Evolutionary conservation across 805 yeast genomes (phyloP), one percentile per base, ranked within the genome.

Genomic region (Lachancea lanzarotensis): DNA sequence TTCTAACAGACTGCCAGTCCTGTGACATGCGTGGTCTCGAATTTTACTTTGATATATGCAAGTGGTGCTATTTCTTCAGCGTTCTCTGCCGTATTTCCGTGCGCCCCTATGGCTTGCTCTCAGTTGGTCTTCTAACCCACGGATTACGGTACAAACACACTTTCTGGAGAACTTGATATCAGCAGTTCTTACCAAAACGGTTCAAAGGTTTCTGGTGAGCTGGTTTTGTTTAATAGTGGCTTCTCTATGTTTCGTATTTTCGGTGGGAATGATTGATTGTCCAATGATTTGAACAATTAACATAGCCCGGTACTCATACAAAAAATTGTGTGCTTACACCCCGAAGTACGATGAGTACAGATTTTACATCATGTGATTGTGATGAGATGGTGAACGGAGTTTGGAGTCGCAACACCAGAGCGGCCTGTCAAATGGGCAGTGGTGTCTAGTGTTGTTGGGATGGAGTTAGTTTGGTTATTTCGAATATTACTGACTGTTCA

Each of bases 11-110:
- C 26, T 27, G 30, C 13, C 31, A 32, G 25, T 32, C 42, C 25
- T 38, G 33, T 32, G 46, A 17, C 46, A 43, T 43, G 29, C 29
- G 36, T 15, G 13, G n/a, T 22, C 25, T 22, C 8, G 8, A 22
- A 22, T 22, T 22, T n/a, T 22, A 8, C 8, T 22, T 8, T 22
- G 4, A 22, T 22, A 22, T 22, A 8, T 8, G 25, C 25, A 22
- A 22, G 25, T 22, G 8, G 8, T 22, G 25, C 25, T 29, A 11
- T 12, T 29, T 11, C 13, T 29, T 13, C 31, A 7, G 31, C 15
- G 5, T 29, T 29, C 5, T 29, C 31, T 29, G 31, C 31, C 15
- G 31, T 29, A 13, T 29, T 29, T 29, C 15, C 31, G 31, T 29
- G 31, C 31, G 31, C 31, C 31, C 31, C 31, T 29, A 29, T 29